Evolutionary conservation across 2,329 filamentous ascomycete species (phyloP).

Genomic region (Fusarium siculi): DNA sequence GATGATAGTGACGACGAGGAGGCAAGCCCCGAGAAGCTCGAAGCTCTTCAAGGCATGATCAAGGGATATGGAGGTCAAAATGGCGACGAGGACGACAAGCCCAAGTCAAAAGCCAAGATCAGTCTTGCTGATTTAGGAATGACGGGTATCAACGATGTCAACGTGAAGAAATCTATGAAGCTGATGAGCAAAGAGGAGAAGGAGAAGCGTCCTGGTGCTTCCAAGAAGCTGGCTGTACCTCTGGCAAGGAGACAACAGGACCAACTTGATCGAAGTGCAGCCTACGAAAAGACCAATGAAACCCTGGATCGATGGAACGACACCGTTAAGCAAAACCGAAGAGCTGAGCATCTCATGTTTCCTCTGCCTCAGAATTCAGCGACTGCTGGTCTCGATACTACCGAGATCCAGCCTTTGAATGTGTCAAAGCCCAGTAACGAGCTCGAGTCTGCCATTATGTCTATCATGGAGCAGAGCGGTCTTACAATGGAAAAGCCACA

Average conservation of each 20-base stretch:
- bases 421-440: conserved; percentile 76
- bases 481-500: conserved; percentile 63
- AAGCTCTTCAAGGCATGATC: conserved; percentile 75
- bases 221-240: conserved; percentile 82
- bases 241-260: conserved; percentile 89
- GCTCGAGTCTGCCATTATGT: conserved; percentile 85
- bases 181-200: conserved; percentile 74
- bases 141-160: conserved; percentile 75
- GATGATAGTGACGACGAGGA: conserved; percentile 59
- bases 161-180: conserved; percentile 83
- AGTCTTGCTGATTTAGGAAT: conserved; percentile 80
- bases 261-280: conserved; percentile 80
- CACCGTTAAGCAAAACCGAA: conserved; percentile 92
- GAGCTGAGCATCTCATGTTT: conserved; percentile 90
- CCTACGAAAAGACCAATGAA: conserved; percentile 91
- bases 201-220: conserved; percentile 54
- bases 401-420: conserved; percentile 72
- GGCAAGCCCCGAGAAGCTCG: conserved; percentile 66
- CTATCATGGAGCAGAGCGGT: conserved; percentile 90
- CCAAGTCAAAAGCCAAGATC: conserved; percentile 71
- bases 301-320: conserved; percentile 92
- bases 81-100: conserved; percentile 59
- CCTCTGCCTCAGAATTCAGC: conserved; percentile 80
- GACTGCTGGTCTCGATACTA: conserved; percentile 67
- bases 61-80: conserved; percentile 74